Evolutionary conservation across 441 rosid species (phyloP).

Genomic region (Populus trichocarpa): DNA sequence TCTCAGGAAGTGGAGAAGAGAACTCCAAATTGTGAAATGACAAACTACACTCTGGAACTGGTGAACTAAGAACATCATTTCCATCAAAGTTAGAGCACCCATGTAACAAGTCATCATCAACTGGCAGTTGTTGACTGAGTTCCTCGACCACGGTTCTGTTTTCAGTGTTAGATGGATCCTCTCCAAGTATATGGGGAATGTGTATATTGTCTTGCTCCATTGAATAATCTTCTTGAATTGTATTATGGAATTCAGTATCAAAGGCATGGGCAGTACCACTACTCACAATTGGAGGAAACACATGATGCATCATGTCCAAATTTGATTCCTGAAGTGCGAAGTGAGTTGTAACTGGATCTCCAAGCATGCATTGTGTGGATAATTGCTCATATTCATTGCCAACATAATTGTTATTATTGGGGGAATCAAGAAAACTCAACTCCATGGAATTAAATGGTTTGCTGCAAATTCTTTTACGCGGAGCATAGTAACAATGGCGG

Average conservation of each 20-base stretch:
- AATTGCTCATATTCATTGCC: constrained; percentile 41
- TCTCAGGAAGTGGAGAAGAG: constrained; percentile 43
- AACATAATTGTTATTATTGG: constrained; percentile 40
- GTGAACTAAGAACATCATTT: constrained; percentile 35
- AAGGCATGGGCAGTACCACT: constrained; percentile 24
- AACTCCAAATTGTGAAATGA: constrained; percentile 39
- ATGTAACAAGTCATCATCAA: constrained; percentile 22
- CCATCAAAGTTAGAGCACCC: constrained; percentile 36
- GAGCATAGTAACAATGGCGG: constrained; percentile 56
- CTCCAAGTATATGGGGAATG: constrained; percentile 39
- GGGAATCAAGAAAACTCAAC: constrained; percentile 48
- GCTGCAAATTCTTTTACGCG: constrained; percentile 61
- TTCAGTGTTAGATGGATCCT: constrained; percentile 34
- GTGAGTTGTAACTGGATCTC: constrained; percentile 38
- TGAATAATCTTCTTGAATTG: constrained; percentile 36
- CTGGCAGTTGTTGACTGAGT: constrained; percentile 25
- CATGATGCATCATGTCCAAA: constrained; percentile 44
- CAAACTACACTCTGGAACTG: constrained; percentile 31
- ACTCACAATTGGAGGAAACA: constrained; percentile 41
- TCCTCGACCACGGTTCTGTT: constrained; percentile 37
- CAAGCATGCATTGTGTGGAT: constrained; percentile 36
- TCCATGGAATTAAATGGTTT: constrained; percentile 61
- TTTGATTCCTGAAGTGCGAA: constrained; percentile 61
- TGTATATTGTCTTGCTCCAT: constrained; percentile 38
- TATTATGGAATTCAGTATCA: constrained; percentile 25